Base-by-base conservation (phyloP, 2,329 filamentous ascomycete genomes). In the Penicillium sp. region DNA sequence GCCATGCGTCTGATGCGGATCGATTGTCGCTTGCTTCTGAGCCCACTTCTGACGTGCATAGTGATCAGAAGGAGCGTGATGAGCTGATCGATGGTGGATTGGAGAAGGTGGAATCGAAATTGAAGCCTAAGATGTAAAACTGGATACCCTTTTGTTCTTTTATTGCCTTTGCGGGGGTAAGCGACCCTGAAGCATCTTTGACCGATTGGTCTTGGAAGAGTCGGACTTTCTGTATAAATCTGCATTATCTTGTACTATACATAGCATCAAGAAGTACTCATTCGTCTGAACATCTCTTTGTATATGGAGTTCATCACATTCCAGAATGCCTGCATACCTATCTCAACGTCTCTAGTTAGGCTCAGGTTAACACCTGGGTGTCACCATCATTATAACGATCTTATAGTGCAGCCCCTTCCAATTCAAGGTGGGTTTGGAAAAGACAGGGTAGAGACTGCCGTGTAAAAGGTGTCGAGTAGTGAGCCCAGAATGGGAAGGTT, bases 41-140 rank as follows among this genome's bases (percentile, higher is more conserved):
- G 33, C 40, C 31, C 9, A 18, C 27, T 12, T 45, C 25, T 30
- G 41, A 50, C 25, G 34, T 27, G n/a, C 22, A 14, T n/a, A 42
- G 25, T 38, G 56, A 54, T 41, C 40, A 53, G 27, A 43, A 54
- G 25, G 37, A 58, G 30, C 49, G 49, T 25, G 63, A 67, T 9
- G 44, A 59, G 28, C 48, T 69, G 27, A 51, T 70, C 25, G 64
- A 67, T 27, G 45, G 56, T 45, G 65, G 64, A 10, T 49, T 71
- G 27, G 54, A 56, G 46, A 66, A 65, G 45, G 47, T 70, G 43
- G 60, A 59, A 19, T 54, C 50, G 28, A 67, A 60, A 36, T 34
- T 54, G 37, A 59, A 63, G 48, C 30, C 53, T 22, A 55, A 55
- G 28, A 42, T 44, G 44, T 61, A 56, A 66, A 48, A 67, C 37